Conservation (phyloP, 192 early-diverging fungal genomes). For the Mortierella claussenii region DNA sequence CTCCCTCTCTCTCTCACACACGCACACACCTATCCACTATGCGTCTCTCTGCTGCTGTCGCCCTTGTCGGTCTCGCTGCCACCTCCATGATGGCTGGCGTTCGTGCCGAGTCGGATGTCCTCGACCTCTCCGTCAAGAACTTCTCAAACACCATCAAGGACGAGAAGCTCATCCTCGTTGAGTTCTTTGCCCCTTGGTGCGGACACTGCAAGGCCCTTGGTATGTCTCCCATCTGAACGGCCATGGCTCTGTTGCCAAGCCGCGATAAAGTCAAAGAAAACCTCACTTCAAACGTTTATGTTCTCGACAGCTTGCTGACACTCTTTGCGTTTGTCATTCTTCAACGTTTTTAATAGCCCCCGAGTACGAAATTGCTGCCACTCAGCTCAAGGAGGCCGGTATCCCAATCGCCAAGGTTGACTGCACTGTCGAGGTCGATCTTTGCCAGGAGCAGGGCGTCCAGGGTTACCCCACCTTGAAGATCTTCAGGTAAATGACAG, state of each 20-base stretch:
- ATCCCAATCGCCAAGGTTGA: conserved; percentile 95
- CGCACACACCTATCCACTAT: conserved; percentile 15
- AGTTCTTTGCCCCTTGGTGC: conserved; percentile 99
- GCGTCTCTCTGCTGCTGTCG: conserved; percentile 51
- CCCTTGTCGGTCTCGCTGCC: conserved; percentile 49
- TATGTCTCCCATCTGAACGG: conserved; percentile 27
- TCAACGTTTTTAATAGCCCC: too few relatives aligned
- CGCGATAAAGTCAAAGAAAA: too few relatives aligned
- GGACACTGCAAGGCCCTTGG: conserved; percentile 93
- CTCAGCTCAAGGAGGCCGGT: conserved; percentile 76
- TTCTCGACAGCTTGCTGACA: too few relatives aligned
- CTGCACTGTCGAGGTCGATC: conserved; percentile 87
- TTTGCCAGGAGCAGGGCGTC: conserved; percentile 86
- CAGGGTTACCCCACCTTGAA: conserved; percentile 95
- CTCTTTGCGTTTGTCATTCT: too few relatives aligned
- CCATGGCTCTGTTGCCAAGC: not conserved
- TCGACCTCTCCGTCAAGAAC: conserved; percentile 64
- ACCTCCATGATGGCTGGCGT: conserved; percentile 48
- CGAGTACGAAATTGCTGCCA: conserved; percentile 94
- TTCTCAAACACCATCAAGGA: conserved; percentile 70
- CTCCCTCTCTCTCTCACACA: not conserved
- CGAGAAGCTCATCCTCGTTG: conserved; percentile 83
- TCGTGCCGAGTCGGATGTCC: conserved; percentile 61
- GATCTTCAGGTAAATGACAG: conserved; percentile 71
- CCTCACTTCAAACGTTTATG: too few relatives aligned